phyloP scores from a whole-genome alignment of 805 yeast genomes.

The Saturnispora sekii region DNA sequence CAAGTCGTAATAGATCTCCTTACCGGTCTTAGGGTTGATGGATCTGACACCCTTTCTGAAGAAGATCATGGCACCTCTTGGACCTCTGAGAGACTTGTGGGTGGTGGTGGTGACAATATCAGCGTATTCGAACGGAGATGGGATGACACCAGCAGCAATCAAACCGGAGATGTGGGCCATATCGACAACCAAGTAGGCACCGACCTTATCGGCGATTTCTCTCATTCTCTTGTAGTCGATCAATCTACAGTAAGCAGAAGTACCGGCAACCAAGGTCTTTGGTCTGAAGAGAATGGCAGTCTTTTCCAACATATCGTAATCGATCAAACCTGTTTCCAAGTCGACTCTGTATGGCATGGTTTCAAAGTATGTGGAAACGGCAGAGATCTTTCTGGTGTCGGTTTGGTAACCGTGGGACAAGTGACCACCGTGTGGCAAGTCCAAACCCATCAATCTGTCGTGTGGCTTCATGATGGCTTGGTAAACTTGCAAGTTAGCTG shows the following conservation, averaged over 20 bases:
- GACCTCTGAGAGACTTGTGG: conserved; percentile 96
- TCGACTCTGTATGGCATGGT: conserved; percentile 96
- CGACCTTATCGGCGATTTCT: conserved; percentile 83
- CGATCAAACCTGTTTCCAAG: conserved; percentile 80
- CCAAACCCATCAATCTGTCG: conserved; percentile 94
- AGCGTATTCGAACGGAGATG: conserved; percentile 86
- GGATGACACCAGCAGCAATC: conserved; percentile 88
- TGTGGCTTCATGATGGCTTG: conserved; percentile 82
- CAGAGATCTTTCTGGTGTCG: conserved; percentile 78
- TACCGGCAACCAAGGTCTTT: conserved; percentile 90
- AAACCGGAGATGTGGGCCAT: conserved; percentile 98
- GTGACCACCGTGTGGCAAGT: conserved; percentile 98
- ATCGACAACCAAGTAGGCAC: conserved; percentile 86
- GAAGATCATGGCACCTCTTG: conserved; percentile 98
- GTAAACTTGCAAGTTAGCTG: conserved; percentile 90
- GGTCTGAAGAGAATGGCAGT: conserved; percentile 87
- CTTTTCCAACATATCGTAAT: conserved; percentile 77
- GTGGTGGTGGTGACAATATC: conserved; percentile 98
- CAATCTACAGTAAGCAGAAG: conserved; percentile 89
- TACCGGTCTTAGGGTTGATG: conserved; percentile 66
- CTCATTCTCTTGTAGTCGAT: conserved; percentile 88
- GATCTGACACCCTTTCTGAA: conserved; percentile 90
- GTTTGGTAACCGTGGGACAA: conserved; percentile 96
- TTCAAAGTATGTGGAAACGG: conserved; percentile 87
- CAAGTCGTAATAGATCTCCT: conserved; percentile 75